Evolutionary conservation across 352 stramenopile genomes (phyloP), one percentile per base, ranked within the genome.

Genomic region (Globisporangium acanthophoron): DNA sequence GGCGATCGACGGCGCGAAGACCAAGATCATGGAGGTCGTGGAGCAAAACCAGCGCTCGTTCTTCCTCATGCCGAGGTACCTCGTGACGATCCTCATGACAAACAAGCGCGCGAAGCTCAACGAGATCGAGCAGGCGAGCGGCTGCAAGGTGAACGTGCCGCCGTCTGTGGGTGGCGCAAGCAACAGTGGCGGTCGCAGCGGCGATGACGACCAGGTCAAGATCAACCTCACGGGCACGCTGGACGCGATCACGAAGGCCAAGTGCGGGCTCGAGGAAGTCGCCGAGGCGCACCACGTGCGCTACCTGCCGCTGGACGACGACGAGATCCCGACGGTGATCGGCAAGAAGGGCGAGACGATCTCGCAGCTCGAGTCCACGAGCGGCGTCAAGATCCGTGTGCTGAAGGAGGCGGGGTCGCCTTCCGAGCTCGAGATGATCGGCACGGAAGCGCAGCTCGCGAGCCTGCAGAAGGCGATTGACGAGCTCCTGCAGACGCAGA

Each of bases 261-360:
- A 87, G 69, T 55, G 69, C 11, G 56, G 73, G 59, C 66, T 92
- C 0, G 76, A 88, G 57, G 66, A 71, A 31, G 58, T 92, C 2
- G 80, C 87, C 29, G 79, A 88, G 20, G 71, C 62, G 0, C 70
- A 92, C 51, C 68, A 85, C 47, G 80, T 90, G 47, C 70, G 70
- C 5, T 90, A 90, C 46, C 35, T 89, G 37, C 83, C 83, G 9
- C 58, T 92, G 6, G 83, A 92, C 64, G 54, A 80, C 21, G 83
- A 92, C 60, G 83, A 92, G 62, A 80, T 92, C 48, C 68, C 83
- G 9, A 86, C 65, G 40, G 70, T 92, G 8, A 90, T 92, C 41
- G 83, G 83, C 24, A 87, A 88, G 67, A 90, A 90, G 54, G 83
- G 83, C 13, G 78, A 88, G 56, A 92, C 83, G 46, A 79, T 92